Base-by-base conservation (phyloP, 257 asterid genomes). In the Lithospermum erythrorhizon region DNA sequence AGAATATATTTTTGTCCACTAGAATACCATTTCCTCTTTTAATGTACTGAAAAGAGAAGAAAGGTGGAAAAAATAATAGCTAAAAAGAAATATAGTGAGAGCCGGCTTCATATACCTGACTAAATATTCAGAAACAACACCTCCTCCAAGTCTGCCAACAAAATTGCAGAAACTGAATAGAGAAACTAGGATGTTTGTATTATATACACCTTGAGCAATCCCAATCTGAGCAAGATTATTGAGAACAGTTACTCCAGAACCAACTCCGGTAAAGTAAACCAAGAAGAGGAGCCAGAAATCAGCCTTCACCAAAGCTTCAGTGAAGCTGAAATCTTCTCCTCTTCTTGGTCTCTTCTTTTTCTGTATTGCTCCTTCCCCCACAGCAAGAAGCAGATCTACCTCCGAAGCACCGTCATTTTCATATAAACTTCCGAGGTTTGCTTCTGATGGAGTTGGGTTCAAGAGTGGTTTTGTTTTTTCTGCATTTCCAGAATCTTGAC, bases 161-260 rank as follows among this genome's bases (percentile, higher is more conserved):
- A 86, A 86, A 75, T 80, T 86, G 72, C 80, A 77, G 70, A 86
- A 86, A 69, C 95, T 82, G 74, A 86, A 83, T 62, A 86, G 73
- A 19, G 86, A 78, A 53, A 84, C 63, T 32, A 87, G 74, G 65
- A 87, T 24, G 62, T 74, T 83, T 0, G 93, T 84, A 66, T 82
- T 78, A 0, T 75, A 62, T 76, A 78, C 71, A 61, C 76, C 58
- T 62, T 76, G 84, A 63, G 90, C 87, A 55, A 78, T 73, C 53
- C 93, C 90, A 5, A 87, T 80, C 48, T 87, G 90, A 6, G 95
- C 94, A 63, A 87, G 72, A 74, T 87, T 87, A 74, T 87, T 87
- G 63, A 87, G 79, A 45, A 87, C 94, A 8, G 93, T 83, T 53
- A 86, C 89, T 25, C 93, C 87, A 16, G 93, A 74, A 30, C 89